Evolutionary conservation across 148 eudicot species (phyloP).

Genomic region (Silene uniflora): DNA sequence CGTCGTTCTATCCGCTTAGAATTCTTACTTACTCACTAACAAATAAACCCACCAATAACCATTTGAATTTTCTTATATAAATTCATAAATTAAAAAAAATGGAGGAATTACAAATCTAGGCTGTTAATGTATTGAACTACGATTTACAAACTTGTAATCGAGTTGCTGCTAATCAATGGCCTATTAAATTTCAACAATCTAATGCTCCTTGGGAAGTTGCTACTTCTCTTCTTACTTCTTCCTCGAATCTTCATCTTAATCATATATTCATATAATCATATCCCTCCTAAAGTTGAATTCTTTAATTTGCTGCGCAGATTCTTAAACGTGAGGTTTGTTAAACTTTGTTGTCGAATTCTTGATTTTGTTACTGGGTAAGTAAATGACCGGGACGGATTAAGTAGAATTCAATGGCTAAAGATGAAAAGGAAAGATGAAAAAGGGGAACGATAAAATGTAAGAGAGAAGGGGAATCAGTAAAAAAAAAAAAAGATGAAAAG

Average conservation of each 20-base stretch:
- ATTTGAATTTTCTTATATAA: neutral
- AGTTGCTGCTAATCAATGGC: slow-evolving; percentile 92
- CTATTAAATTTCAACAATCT: slow-evolving; percentile 84
- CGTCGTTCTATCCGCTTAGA: slow-evolving; percentile 38
- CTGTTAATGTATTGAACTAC: slow-evolving; percentile 80
- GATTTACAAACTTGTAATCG: slow-evolving; percentile 79
- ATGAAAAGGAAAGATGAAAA: too few species aligned
- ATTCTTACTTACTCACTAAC: slow-evolving; percentile 5
- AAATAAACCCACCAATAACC: slow-evolving; percentile 4
- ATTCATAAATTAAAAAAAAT: neutral
- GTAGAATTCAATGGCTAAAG: too few species aligned
- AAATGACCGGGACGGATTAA: too few species aligned
- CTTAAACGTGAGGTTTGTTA: slow-evolving; percentile 82
- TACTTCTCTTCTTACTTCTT: slow-evolving; percentile 60
- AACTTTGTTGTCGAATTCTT: neutral
- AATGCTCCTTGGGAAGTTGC: slow-evolving; percentile 87
- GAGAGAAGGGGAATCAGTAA: too few species aligned
- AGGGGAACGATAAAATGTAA: too few species aligned
- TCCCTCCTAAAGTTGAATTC: slow-evolving; percentile 61
- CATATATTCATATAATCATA: too few species aligned
- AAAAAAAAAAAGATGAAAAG: too few species aligned
- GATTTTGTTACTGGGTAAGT: neutral
- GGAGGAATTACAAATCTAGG: slow-evolving; percentile 67
- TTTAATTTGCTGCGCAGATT: slow-evolving; percentile 97
- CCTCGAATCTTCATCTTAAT: slow-evolving; percentile 20